A percentile compares a stretch with the other conserved stretches of the same genome.
These are phyloP conservation scores for Hylodesmum podocarpum DNA, from an alignment of 306 rosid genomes.

Conservation along the genomic window DNA sequence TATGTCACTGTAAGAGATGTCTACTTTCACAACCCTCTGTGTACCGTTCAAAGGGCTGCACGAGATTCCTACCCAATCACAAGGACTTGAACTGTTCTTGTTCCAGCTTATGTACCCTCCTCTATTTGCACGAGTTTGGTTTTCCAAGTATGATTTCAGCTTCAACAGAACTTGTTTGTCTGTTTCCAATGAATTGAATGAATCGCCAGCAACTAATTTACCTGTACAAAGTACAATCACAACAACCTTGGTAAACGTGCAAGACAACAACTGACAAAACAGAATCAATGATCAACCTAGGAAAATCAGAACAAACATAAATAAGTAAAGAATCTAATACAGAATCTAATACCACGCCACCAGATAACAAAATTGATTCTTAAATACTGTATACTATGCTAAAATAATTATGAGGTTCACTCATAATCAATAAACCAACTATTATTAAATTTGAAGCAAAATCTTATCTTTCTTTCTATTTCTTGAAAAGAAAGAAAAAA, in stretches of 20 bases:
- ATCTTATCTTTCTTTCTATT: not conserved
- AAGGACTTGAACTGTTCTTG: constrained; percentile 42
- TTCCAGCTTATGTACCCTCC: constrained; percentile 70
- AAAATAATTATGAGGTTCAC: not conserved
- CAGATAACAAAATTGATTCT: not conserved
- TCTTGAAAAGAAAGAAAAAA: not conserved
- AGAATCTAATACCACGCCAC: constrained; percentile 30
- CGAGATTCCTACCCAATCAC: constrained; percentile 63
- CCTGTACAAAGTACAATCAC: constrained; percentile 32
- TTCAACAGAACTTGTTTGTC: constrained; percentile 58
- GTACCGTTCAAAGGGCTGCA: constrained; percentile 36
- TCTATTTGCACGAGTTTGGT: constrained; percentile 44
- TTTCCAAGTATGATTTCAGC: constrained; percentile 50
- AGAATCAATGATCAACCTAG: constrained; percentile 21
- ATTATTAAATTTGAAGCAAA: not conserved
- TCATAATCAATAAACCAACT: not conserved
- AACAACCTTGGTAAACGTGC: constrained; percentile 2
- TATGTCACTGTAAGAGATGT: constrained; percentile 43
- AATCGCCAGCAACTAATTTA: constrained; percentile 50
- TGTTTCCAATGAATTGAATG: constrained; percentile 44
- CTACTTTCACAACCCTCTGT: constrained; percentile 49
- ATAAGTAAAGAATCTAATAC: not conserved
- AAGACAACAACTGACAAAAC: not conserved
- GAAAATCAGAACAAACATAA: constrained; percentile 9
- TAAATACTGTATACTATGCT: not conserved